Conservation (phyloP, 2,329 filamentous ascomycete species). For the Cytospora paraplurivora region DNA sequence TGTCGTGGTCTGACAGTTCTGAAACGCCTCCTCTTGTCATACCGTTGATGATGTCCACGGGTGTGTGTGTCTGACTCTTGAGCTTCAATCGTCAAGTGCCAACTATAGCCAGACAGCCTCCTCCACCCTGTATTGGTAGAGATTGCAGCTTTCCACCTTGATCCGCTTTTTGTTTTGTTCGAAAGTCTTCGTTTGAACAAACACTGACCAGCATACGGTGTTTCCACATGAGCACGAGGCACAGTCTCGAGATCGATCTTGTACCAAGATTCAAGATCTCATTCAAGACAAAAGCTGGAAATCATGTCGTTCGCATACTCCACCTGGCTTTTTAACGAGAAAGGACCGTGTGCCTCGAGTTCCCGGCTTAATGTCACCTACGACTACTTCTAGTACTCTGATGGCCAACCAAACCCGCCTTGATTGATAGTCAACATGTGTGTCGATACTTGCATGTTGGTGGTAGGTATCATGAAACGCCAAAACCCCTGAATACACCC, state of each 20-base stretch:
- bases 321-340: background rate
- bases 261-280: background rate
- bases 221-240: background rate
- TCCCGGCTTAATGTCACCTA: conserved; percentile 10
- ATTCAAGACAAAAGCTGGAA: background rate
- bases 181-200: conserved; percentile 16
- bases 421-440: conserved; percentile 2
- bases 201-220: background rate
- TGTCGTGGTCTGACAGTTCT: conserved; percentile 18
- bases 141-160: background rate
- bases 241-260: background rate
- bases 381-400: conserved; percentile 7
- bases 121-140: background rate
- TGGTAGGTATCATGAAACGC: conserved; percentile 26
- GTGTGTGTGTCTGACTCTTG: conserved; percentile 10
- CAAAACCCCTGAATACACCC: conserved; percentile 21
- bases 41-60: too few species aligned
- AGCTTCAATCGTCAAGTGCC: conserved; percentile 24
- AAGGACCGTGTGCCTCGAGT: conserved; percentile 5
- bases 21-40: conserved; percentile 24
- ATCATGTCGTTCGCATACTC: background rate
- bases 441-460: conserved; percentile 17
- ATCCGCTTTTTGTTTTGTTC: conserved; percentile 5
- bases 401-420: conserved; percentile 15
- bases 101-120: background rate